Percentiles rank a stretch among this genome's conserved stretches.
These are phyloP conservation scores for Beauveria scarabaeidicola DNA, from an alignment of 2,329 filamentous ascomycete species.

Conservation along the genomic window DNA sequence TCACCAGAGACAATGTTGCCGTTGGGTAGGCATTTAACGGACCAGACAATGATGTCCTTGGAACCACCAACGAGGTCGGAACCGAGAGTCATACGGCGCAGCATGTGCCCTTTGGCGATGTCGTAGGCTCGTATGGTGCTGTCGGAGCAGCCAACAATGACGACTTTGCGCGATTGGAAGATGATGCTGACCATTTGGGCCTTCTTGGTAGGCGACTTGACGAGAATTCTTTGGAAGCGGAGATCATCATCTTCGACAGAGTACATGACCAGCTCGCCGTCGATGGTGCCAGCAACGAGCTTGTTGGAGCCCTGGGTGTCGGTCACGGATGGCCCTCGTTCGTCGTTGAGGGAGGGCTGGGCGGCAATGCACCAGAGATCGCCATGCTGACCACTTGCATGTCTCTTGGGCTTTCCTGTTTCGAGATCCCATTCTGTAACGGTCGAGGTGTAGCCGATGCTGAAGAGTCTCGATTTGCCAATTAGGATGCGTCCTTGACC, in stretches of 20 bases:
- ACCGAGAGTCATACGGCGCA: constrained; percentile 80
- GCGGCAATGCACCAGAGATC: constrained; percentile 95
- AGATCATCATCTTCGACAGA: constrained; percentile 80
- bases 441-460: constrained; percentile 85
- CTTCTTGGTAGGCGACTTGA: constrained; percentile 71
- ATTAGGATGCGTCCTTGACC: constrained; percentile 51
- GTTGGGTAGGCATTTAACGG: constrained; percentile 76
- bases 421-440: constrained; percentile 93
- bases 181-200: constrained; percentile 83
- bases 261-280: constrained; percentile 81
- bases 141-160: constrained; percentile 91
- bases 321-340: constrained; percentile 17
- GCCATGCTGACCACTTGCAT: constrained; percentile 85
- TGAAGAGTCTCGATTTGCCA: constrained; percentile 81
- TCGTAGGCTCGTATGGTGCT: constrained; percentile 91
- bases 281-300: constrained; percentile 79
- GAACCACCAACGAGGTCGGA: constrained; percentile 67
- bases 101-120: constrained; percentile 63
- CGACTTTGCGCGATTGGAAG: constrained; percentile 75
- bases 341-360: constrained; percentile 52
- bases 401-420: constrained; percentile 65
- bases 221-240: constrained; percentile 67
- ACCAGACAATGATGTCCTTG: constrained; percentile 87
- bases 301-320: constrained; percentile 40
- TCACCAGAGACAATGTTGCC: constrained; percentile 92